A percentile compares a stretch with the other conserved stretches of the same genome.
Evolutionary conservation across 768 basidiomycete genomes (phyloP).

Genomic region (Rhodotorula toruloides): DNA sequence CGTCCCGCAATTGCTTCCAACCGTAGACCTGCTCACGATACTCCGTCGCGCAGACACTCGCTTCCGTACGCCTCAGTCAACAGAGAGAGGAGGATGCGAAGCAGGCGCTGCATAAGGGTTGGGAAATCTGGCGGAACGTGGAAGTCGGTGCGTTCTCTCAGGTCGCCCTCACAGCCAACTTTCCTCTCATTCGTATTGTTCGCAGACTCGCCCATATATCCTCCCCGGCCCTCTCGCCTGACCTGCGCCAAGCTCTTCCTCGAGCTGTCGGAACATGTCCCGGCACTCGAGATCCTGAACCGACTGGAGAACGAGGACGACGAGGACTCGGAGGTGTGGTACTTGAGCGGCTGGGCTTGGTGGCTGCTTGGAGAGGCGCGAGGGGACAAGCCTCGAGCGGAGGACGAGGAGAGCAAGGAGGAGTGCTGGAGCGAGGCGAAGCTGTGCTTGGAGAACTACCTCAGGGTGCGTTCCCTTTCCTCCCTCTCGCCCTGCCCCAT

Average conservation of each 20-base stretch:
- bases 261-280: constrained; percentile 24
- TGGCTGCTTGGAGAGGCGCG: constrained; percentile 33
- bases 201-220: constrained; percentile 30
- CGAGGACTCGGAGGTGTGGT: constrained; percentile 42
- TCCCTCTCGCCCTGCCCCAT: not conserved
- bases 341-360: constrained; percentile 40
- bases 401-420: constrained; percentile 28
- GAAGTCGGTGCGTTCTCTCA: constrained; percentile 16
- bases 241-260: constrained; percentile 38
- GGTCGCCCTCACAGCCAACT: not conserved
- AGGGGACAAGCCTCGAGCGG: not conserved
- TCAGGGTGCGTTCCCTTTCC: constrained; percentile 18
- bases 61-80: constrained; percentile 37
- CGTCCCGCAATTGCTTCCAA: not conserved
- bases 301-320: constrained; percentile 43
- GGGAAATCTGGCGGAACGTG: constrained; percentile 32
- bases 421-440: constrained; percentile 39
- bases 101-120: constrained; percentile 21
- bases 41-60: constrained; percentile 25
- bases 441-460: constrained; percentile 39
- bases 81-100: constrained; percentile 30
- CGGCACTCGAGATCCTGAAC: constrained; percentile 41
- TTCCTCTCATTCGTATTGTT: too few species aligned
- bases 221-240: constrained; percentile 25
- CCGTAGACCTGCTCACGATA: not conserved